phyloP scores from a whole-genome alignment of 192 early-diverging fungal species.

The Funneliformis mosseae region DNA sequence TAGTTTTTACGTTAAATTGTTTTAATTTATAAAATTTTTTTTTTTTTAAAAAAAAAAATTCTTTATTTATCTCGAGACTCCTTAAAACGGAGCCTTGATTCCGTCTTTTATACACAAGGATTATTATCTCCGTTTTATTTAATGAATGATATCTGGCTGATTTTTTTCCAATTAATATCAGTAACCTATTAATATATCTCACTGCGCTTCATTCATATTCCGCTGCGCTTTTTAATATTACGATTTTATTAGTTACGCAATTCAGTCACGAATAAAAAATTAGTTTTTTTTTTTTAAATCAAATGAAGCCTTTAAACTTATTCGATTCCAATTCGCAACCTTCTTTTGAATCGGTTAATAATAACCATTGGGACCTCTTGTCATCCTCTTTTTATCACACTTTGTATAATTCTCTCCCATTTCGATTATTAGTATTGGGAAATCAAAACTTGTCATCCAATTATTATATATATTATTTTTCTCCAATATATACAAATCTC shows the following conservation, averaged over 20 bases:
- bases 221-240: neutral
- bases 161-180: neutral
- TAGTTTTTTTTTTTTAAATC: neutral
- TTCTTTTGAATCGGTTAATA: constrained; percentile 25
- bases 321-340: constrained; percentile 24
- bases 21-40: too few relatives aligned
- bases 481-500: constrained; percentile 26
- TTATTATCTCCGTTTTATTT: neutral
- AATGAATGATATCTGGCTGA: neutral
- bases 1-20: too few relatives aligned
- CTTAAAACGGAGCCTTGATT: too few relatives aligned
- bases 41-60: too few relatives aligned
- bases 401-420: constrained; percentile 25
- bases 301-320: constrained; percentile 26
- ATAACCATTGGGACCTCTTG: constrained; percentile 27
- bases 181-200: neutral
- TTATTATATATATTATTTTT: constrained; percentile 33
- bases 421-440: constrained; percentile 27
- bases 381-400: constrained; percentile 30
- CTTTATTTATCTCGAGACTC: too few relatives aligned
- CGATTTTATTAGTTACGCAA: neutral
- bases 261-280: neutral
- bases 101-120: too few relatives aligned
- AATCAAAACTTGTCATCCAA: constrained; percentile 26
- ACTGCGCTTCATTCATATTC: neutral